Base-by-base conservation (phyloP, 116 monocot species). In the Posidonia oceanica region DNA sequence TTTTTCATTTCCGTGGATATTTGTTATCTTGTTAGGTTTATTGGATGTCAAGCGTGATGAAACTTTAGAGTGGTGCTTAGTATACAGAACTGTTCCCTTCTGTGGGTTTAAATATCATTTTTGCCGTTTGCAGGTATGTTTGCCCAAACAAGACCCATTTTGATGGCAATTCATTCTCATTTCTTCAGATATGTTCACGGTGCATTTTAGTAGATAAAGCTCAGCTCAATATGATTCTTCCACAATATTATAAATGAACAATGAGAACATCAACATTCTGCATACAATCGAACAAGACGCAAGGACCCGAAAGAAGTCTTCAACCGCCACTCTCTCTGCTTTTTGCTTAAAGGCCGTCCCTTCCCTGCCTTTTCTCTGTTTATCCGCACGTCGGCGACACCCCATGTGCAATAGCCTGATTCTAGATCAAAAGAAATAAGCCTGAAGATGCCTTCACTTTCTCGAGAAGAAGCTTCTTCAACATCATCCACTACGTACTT, bases 291-390 rank as follows among this genome's bases (percentile, higher is more conserved):
- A 61, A 96, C 91, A 4, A 96, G 81, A 39, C 63, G 70, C 68
- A 96, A 77, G 8, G 81, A 86, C 38, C 75, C 81, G 57, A 96
- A 89, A 11, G 85, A 64, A 11, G 85, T 88, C 54, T 83, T 83
- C 70, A 96, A 39, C 15, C 83, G 60, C 96, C 91, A 96, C 14
- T 96, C 89, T 63, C 76, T 88, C 64, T 89, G 91, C 60, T 91
- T 91, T 77, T 91, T 96, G 83, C 68, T 89, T n/a, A 89, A 39
- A 2, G 88, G 89, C 29, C 96, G 88, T 40, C 96, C 91, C 71
- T 91, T 91, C 14, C 91, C 91, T 23, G 83, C 79, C 59, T 84
- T 67, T 22, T 93, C 72, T 72, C 91, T 81, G 64, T 96, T 96
- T 10, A 73, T 57, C 74, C 83, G 88, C 68, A 96, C 88, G 76